Base-by-base conservation (phyloP, 495 filamentous ascomycete genomes). In the Letharia lupina region DNA sequence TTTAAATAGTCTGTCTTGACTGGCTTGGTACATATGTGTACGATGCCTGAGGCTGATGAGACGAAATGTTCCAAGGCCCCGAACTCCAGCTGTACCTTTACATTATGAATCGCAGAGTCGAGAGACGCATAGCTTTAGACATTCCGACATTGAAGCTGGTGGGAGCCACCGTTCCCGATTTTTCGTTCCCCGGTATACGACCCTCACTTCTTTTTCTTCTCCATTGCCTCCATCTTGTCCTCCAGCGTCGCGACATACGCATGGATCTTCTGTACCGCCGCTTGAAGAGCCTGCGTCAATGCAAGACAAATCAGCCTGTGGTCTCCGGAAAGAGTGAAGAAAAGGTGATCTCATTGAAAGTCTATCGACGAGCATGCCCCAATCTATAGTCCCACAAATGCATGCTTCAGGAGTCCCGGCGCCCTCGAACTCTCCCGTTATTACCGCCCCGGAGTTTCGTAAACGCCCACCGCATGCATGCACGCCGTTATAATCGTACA, bases 251-350 rank as follows among this genome's bases (percentile, higher is more conserved):
- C 81, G 60, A 97, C 85, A 72, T 97, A 96, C 41, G 81, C 81
- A 76, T 93, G 90, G 72, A 97, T 83, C 73, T 89, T 86, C 70
- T 92, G 86, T 48, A 95, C 91, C 62, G 93, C 89, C 57, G 84
- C 80, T 83, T 97, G 94, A 63, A 98, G 82, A 69, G 89, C 85
- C 94, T 98, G 71, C 70, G 44, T 61, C 48, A 52, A 60, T 8
- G 40, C 62, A 66, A 63, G 44, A 65, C 48, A 23, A 48, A 62
- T 61, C 65, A 72, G 61, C 48, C 6, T 42, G 31, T 64, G 39
- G 23, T 47, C 60, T 23, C 23, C 56, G 66, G 60, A 60, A 67
- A 54, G 50, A 69, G n/a, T 37, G 28, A 66, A 59, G 41, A 60
- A 70, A 47, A 63, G 80, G 52, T 65, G 58, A 60, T 70, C 41